Conservation (phyloP, 2,329 filamentous ascomycete genomes). For the Ascochyta lentis region DNA sequence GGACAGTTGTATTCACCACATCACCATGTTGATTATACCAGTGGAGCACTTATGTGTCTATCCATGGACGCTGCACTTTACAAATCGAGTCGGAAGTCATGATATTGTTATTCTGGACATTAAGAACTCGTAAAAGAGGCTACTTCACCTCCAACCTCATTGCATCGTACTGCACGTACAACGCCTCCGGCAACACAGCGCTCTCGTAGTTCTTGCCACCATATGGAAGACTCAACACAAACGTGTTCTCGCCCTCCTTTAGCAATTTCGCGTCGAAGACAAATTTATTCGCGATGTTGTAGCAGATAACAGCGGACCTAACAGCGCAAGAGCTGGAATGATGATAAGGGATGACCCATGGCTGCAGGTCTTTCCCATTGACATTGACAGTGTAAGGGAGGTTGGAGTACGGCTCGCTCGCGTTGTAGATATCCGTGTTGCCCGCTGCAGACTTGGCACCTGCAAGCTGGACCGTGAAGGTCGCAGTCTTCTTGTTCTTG, state of each 20-base stretch:
- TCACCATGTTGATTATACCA: too few relatives aligned
- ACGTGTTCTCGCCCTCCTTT: slow-evolving; percentile 60
- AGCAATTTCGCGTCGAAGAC: slow-evolving; percentile 60
- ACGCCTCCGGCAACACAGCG: slow-evolving; percentile 57
- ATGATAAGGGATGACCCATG: slow-evolving; percentile 66
- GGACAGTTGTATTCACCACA: too few relatives aligned
- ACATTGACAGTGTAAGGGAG: slow-evolving; percentile 60
- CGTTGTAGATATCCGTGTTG: slow-evolving; percentile 66
- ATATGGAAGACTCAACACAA: slow-evolving; percentile 65
- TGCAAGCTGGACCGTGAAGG: slow-evolving; percentile 68
- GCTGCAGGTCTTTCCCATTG: slow-evolving; percentile 54
- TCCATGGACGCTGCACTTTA: too few relatives aligned
- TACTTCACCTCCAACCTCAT: slow-evolving; percentile 63
- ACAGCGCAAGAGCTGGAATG: slow-evolving; percentile 67
- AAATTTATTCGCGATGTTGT: slow-evolving; percentile 67
- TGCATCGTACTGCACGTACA: slow-evolving; percentile 72
- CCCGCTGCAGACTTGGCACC: slow-evolving; percentile 67
- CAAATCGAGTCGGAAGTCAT: too few relatives aligned
- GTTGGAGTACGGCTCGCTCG: slow-evolving; percentile 60
- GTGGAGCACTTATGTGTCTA: too few relatives aligned
- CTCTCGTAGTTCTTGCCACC: slow-evolving; percentile 66
- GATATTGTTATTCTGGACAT: too few relatives aligned
- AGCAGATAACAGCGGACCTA: slow-evolving; percentile 66
- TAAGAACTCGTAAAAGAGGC: background rate
- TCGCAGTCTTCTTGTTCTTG: slow-evolving; percentile 53